phyloP scores from a whole-genome alignment of 2,329 filamentous ascomycete species.

The Xylaria multiplex region DNA sequence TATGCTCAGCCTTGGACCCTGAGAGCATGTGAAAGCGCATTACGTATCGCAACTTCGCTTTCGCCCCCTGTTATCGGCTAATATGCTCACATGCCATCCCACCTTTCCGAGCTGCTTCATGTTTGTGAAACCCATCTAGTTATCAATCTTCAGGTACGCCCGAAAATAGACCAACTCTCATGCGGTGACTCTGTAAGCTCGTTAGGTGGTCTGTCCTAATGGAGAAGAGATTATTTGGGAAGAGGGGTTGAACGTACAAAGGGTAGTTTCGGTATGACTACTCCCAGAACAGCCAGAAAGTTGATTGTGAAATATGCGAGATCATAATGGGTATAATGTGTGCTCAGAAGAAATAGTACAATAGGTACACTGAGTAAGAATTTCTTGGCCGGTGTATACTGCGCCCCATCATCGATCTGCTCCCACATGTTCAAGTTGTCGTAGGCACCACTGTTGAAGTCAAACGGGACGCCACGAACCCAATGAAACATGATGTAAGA shows the following conservation, averaged over 20 bases:
- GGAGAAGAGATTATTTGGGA: not conserved
- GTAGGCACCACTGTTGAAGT: conserved; percentile 98
- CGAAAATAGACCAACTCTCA: conserved; percentile 80
- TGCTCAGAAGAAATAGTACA: conserved; percentile 92
- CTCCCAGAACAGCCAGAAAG: conserved; percentile 88
- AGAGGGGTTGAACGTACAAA: conserved; percentile 71
- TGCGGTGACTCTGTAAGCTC: conserved; percentile 74
- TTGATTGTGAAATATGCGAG: conserved; percentile 97
- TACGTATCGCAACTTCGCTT: conserved; percentile 21
- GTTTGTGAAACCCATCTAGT: conserved; percentile 5
- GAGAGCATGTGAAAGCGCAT: conserved; percentile 12
- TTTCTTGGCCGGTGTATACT: conserved; percentile 99
- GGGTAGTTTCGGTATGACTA: conserved; percentile 95
- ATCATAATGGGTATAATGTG: conserved; percentile 99
- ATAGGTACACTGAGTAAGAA: conserved; percentile 96
- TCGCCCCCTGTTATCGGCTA: conserved; percentile 27
- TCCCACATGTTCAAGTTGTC: conserved; percentile 99
- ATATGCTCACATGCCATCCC: conserved; percentile 36
- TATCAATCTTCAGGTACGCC: conserved; percentile 69
- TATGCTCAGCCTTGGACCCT: conserved; percentile 25
- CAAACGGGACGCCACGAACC: conserved; percentile 96
- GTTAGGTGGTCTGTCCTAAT: conserved; percentile 44
- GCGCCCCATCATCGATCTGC: conserved; percentile 98
- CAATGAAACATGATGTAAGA: conserved; percentile 99
- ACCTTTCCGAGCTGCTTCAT: conserved; percentile 33